Percentiles rank a stretch among this genome's conserved stretches.
phyloP scores from a whole-genome alignment of 108 stramenopile species.

The Aurantiochytrium sp. region DNA sequence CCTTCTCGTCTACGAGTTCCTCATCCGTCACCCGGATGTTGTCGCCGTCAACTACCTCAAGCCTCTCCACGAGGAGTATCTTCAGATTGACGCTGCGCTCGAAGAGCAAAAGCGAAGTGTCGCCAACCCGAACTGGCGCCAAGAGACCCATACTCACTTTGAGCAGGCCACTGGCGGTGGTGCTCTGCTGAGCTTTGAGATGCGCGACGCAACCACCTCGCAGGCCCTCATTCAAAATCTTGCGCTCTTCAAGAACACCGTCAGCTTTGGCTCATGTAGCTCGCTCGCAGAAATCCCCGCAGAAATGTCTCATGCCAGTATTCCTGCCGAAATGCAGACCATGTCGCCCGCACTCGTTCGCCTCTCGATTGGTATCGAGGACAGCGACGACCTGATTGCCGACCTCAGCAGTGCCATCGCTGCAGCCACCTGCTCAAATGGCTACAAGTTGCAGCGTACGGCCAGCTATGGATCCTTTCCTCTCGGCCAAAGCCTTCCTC shows the following conservation, averaged over 20 bases:
- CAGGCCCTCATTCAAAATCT: conserved; percentile 32
- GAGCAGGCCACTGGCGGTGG: conserved; percentile 41
- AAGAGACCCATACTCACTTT: background rate
- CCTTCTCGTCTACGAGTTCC: background rate
- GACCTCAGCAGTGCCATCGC: conserved; percentile 18
- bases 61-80: background rate
- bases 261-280: conserved; percentile 46
- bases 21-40: background rate
- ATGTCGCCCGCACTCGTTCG: conserved; percentile 18
- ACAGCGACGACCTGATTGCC: background rate
- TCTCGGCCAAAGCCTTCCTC: background rate
- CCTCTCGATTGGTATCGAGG: conserved; percentile 24
- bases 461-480: background rate
- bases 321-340: conserved; percentile 37
- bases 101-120: background rate
- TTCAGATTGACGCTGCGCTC: background rate
- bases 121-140: background rate
- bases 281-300: conserved; percentile 43
- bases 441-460: background rate
- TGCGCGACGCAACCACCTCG: conserved; percentile 22
- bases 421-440: background rate
- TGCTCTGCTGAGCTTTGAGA: conserved; percentile 42
- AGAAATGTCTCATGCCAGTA: conserved; percentile 44
- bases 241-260: conserved; percentile 50
- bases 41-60: conserved; percentile 15